Evolutionary conservation across 345 rosid species (phyloP).

Genomic region (Balakata baccata): DNA sequence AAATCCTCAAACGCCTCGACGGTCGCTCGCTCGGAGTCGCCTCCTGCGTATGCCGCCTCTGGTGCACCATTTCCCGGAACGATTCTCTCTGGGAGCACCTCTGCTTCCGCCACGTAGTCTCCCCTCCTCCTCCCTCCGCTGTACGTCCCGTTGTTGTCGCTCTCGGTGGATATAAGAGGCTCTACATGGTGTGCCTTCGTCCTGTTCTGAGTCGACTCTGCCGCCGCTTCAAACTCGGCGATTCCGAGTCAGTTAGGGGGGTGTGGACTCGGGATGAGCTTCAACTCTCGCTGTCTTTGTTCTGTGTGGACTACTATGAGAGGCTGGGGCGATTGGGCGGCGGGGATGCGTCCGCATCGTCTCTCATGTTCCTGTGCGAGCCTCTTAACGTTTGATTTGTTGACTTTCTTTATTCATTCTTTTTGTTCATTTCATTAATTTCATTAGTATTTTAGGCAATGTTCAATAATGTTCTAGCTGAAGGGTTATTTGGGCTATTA

Average conservation of each 20-base stretch:
- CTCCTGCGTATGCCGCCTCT: constrained; percentile 86
- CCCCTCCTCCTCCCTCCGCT: constrained; percentile 54
- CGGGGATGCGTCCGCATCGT: constrained; percentile 51
- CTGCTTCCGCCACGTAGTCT: constrained; percentile 71
- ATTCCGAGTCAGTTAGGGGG: constrained; percentile 22
- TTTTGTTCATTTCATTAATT: neutral
- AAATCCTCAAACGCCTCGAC: constrained; percentile 72
- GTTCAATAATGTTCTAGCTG: too few species aligned
- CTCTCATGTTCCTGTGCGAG: constrained; percentile 85
- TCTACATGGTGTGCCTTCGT: constrained; percentile 73
- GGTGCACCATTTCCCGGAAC: constrained; percentile 64
- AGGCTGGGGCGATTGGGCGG: constrained; percentile 48
- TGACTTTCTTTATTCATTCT: neutral
- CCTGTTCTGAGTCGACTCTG: constrained; percentile 54
- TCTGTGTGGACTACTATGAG: constrained; percentile 78
- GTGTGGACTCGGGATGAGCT: constrained; percentile 57
- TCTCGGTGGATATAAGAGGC: constrained; percentile 85
- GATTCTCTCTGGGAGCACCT: constrained; percentile 90
- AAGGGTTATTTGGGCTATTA: too few species aligned
- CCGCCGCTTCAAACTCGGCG: constrained; percentile 1
- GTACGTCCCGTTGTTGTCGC: constrained; percentile 74
- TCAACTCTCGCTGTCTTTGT: constrained; percentile 85
- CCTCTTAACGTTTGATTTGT: constrained; percentile 66
- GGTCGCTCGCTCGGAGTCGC: constrained; percentile 77
- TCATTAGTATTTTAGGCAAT: too few species aligned